A percentile compares a stretch with the other conserved stretches of the same genome.
phyloP scores from a whole-genome alignment of 2,329 filamentous ascomycete species.

The Fusarium solani-melongenae region DNA sequence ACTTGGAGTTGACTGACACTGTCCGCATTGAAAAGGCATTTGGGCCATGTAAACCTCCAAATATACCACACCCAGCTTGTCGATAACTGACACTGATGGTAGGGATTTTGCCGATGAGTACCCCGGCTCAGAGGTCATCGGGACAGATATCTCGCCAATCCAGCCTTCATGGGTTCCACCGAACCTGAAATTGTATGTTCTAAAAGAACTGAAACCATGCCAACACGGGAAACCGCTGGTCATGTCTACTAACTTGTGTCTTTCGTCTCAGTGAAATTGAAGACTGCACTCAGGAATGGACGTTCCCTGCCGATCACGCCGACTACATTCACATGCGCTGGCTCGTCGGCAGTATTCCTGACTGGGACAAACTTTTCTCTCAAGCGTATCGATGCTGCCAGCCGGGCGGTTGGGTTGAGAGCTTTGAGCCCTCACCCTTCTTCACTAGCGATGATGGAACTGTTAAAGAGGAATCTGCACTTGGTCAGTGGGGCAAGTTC shows the following conservation, averaged over 20 bases:
- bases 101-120: neutral
- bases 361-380: neutral
- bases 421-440: neutral
- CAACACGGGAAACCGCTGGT: neutral
- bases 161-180: neutral
- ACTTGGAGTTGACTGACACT: neutral
- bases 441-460: neutral
- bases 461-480: neutral
- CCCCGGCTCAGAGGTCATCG: neutral
- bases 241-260: neutral
- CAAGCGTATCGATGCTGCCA: neutral
- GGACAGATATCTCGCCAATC: neutral
- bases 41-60: neutral
- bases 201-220: neutral
- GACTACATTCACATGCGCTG: neutral
- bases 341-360: neutral
- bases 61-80: neutral
- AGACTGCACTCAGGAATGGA: neutral
- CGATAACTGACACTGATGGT: neutral
- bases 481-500: neutral
- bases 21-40: neutral
- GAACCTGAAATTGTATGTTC: neutral
- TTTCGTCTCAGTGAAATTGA: neutral
- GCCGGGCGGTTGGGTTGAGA: neutral
- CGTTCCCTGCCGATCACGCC: neutral